Evolutionary conservation across 2,329 filamentous ascomycete genomes (phyloP).

Genomic region (Chaetomiaceae sp.): DNA sequence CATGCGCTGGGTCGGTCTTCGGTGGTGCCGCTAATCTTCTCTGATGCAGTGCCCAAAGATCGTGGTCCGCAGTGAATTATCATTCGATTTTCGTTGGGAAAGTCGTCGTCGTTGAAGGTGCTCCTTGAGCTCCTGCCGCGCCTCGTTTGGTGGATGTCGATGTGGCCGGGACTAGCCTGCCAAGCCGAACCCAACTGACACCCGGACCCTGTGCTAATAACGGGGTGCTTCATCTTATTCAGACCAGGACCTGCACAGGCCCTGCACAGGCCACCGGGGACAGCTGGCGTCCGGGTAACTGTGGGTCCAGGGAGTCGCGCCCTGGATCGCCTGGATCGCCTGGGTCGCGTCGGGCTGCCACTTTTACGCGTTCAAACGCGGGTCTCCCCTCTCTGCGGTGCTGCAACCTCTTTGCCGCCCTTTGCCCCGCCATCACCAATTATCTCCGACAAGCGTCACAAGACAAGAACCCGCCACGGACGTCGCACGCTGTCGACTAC

Average conservation of each 20-base stretch:
- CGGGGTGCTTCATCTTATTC: neutral
- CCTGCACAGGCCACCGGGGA: constrained; percentile 13
- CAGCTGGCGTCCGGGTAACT: too few relatives aligned
- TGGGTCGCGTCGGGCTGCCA: constrained; percentile 16
- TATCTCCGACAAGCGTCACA: neutral
- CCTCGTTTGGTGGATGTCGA: neutral
- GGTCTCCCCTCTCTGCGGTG: constrained; percentile 18
- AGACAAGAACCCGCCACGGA: neutral
- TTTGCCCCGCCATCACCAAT: constrained; percentile 19
- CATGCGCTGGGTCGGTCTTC: neutral
- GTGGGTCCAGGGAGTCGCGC: constrained; percentile 23
- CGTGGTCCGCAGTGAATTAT: neutral
- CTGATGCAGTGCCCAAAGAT: too few relatives aligned
- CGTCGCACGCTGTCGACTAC: too few relatives aligned
- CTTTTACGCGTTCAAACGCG: constrained; percentile 23
- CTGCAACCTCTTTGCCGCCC: constrained; percentile 16
- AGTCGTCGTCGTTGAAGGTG: neutral
- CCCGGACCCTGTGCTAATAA: neutral
- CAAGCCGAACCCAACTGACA: constrained; percentile 6
- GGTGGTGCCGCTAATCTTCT: neutral
- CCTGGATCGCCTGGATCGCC: constrained; percentile 25
- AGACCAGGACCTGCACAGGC: neutral
- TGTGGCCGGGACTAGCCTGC: constrained; percentile 13
- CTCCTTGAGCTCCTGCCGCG: constrained; percentile 7
- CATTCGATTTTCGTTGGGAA: neutral